A percentile compares a stretch with the other conserved stretches of the same genome.
phyloP scores from a whole-genome alignment of 2,329 filamentous ascomycete species.

The Zymoseptoria pseudotritici region DNA sequence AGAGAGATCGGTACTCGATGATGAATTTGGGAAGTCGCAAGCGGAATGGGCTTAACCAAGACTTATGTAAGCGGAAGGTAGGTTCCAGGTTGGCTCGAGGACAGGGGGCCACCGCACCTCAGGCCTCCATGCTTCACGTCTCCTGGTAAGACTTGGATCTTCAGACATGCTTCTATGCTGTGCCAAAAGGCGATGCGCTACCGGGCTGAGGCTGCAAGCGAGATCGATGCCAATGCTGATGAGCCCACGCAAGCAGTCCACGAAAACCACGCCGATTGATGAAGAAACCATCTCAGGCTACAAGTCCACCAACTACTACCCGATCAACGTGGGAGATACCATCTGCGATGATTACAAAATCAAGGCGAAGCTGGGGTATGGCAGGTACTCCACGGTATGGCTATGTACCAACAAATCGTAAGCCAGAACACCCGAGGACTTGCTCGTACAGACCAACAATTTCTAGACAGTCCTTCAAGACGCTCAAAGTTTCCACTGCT shows the following conservation, averaged over 20 bases:
- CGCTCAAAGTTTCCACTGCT: background rate
- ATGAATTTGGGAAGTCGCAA: background rate
- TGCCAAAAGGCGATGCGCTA: no score
- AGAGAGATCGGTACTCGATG: no score
- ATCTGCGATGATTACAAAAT: constrained; percentile 30
- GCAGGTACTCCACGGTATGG: constrained; percentile 36
- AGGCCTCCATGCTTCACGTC: no score
- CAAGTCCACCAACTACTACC: background rate
- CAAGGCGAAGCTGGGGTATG: constrained; percentile 37
- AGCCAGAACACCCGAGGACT: no score
- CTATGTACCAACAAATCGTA: constrained; percentile 30
- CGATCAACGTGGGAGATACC: constrained; percentile 22
- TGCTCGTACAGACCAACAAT: no score
- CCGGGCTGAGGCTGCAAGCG: no score
- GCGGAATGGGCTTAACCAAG: background rate
- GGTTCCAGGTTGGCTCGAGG: no score
- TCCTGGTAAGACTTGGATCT: no score
- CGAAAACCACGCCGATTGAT: background rate
- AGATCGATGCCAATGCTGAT: no score
- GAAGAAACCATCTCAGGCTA: background rate
- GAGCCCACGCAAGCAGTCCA: background rate
- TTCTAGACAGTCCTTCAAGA: background rate
- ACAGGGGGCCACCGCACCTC: no score
- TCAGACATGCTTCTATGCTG: no score
- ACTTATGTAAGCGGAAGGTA: no score